Conservation (phyloP, 2,329 filamentous ascomycete species). For the Chaetomium sp. region DNA sequence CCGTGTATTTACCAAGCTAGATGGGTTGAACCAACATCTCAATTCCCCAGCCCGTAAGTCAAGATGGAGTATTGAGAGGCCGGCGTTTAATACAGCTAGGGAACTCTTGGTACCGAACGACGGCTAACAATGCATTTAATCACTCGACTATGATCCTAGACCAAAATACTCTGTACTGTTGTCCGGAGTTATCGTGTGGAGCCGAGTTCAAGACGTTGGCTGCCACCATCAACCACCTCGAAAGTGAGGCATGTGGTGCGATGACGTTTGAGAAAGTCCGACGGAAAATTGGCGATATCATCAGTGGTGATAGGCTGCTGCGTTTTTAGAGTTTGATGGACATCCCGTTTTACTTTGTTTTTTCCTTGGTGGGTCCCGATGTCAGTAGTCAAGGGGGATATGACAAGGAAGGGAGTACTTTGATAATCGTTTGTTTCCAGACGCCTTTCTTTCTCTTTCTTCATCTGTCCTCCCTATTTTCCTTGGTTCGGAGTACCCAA, state of each 20-base stretch:
- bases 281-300: constrained; percentile 18
- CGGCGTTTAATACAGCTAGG: too few relatives aligned
- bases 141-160: constrained; percentile 27
- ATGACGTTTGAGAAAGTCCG: constrained; percentile 35
- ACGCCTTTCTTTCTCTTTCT: too few relatives aligned
- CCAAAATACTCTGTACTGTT: constrained; percentile 36
- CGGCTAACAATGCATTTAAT: too few relatives aligned
- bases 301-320: constrained; percentile 18
- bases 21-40: constrained; percentile 45
- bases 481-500: too few relatives aligned
- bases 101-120: too few relatives aligned
- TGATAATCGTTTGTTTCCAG: too few relatives aligned
- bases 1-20: constrained; percentile 32
- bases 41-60: constrained; percentile 45
- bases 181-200: constrained; percentile 30
- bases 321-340: constrained; percentile 1
- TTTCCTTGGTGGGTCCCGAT: too few relatives aligned
- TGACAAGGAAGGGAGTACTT: too few relatives aligned
- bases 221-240: constrained; percentile 36
- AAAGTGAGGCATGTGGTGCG: constrained; percentile 37
- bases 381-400: too few relatives aligned
- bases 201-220: constrained; percentile 36
- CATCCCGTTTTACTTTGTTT: too few relatives aligned
- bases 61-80: too few relatives aligned
- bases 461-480: too few relatives aligned